Evolutionary conservation across 2,329 filamentous ascomycete species (phyloP).

Genomic region (Trichoderma citrinoviride): DNA sequence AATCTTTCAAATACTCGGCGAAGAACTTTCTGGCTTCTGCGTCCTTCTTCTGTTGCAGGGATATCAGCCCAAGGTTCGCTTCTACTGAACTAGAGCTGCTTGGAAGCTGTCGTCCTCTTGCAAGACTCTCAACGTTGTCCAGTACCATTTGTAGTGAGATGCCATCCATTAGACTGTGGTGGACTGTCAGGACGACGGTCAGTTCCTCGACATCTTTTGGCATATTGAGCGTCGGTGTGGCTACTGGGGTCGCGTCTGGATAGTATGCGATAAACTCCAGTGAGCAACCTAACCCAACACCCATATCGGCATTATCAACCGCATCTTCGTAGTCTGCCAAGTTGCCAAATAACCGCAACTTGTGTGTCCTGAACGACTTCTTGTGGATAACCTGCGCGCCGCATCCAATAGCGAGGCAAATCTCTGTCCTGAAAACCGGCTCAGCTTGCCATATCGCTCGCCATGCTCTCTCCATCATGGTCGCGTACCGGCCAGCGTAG

Average conservation of each 20-base stretch:
- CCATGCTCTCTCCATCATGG: slow-evolving; percentile 19
- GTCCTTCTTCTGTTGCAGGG: background rate
- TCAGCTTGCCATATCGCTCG: slow-evolving; percentile 14
- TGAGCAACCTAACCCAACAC: background rate
- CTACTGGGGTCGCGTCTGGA: background rate
- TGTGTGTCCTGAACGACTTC: background rate
- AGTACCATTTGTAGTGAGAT: slow-evolving; percentile 10
- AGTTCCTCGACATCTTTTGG: background rate
- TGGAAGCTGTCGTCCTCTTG: background rate
- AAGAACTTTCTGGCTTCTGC: background rate
- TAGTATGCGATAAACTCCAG: background rate
- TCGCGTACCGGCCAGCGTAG: background rate
- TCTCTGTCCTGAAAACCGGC: slow-evolving; percentile 10
- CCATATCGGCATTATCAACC: background rate
- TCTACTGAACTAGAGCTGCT: background rate
- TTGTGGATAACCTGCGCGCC: slow-evolving; percentile 13
- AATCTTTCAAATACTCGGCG: background rate
- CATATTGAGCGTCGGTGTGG: background rate
- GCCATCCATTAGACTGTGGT: slow-evolving; percentile 19
- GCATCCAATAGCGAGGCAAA: slow-evolving; percentile 9
- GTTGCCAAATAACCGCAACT: background rate
- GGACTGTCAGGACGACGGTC: slow-evolving; percentile 8
- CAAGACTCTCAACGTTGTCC: slow-evolving; percentile 1
- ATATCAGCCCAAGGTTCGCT: background rate
- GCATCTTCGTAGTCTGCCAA: background rate